phyloP scores from a whole-genome alignment of 192 early-diverging fungal genomes.

The Backusella psychrophila region DNA sequence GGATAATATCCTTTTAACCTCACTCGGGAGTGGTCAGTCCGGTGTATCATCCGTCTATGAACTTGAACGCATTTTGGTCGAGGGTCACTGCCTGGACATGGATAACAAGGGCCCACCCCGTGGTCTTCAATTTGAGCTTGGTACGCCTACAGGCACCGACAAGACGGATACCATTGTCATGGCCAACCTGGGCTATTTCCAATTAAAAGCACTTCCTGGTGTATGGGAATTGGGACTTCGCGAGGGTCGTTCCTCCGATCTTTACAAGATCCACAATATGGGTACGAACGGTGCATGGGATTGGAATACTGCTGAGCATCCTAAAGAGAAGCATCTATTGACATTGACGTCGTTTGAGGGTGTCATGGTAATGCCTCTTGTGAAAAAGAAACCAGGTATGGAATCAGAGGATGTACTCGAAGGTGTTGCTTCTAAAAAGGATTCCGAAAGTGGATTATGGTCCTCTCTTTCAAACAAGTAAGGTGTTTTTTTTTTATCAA shows the following conservation, averaged over 20 bases:
- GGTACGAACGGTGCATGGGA: slow-evolving; percentile 43
- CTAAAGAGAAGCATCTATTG: not conserved
- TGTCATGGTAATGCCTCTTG: slow-evolving; percentile 72
- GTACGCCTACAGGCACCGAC: slow-evolving; percentile 55
- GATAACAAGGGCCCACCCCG: slow-evolving; percentile 74
- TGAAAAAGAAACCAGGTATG: slow-evolving; percentile 79
- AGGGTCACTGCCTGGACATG: slow-evolving; percentile 84
- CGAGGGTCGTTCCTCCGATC: slow-evolving; percentile 75
- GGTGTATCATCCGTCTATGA: slow-evolving; percentile 76
- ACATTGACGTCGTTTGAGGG: slow-evolving; percentile 67
- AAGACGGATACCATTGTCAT: slow-evolving; percentile 94
- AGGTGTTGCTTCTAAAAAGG: slow-evolving; percentile 22
- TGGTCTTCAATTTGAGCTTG: slow-evolving; percentile 88
- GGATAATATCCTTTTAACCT: slow-evolving; percentile 83
- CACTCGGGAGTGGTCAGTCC: slow-evolving; percentile 24
- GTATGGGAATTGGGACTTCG: slow-evolving; percentile 82
- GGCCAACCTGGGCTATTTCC: slow-evolving; percentile 98
- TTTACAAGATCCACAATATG: slow-evolving; percentile 73
- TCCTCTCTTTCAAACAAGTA: slow-evolving; percentile 57
- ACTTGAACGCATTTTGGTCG: slow-evolving; percentile 83
- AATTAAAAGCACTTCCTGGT: slow-evolving; percentile 92
- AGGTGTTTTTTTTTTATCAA: slow-evolving; percentile 12
- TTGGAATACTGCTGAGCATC: not conserved
- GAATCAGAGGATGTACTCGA: slow-evolving; percentile 73
- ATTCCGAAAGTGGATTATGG: slow-evolving; percentile 51